Evolutionary conservation across 768 basidiomycete species (phyloP).

Genomic region (Krasilnikovozyma curviuscula): DNA sequence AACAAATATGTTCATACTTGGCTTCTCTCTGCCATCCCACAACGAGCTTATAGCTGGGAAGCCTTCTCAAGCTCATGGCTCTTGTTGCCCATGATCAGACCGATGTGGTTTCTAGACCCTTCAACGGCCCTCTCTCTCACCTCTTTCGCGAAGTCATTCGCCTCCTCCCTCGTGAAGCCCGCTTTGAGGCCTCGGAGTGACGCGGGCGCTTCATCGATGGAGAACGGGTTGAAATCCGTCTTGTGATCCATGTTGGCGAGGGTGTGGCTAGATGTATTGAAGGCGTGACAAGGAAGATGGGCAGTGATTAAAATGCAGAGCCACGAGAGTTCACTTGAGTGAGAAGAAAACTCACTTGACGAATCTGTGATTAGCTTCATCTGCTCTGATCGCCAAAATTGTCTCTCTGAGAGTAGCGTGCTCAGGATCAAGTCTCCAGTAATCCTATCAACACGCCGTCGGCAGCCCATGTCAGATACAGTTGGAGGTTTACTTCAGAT

Average conservation of each 20-base stretch:
- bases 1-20: too few relatives aligned
- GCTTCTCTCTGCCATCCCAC: too few relatives aligned
- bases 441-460: background rate
- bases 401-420: slow-evolving; percentile 47
- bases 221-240: slow-evolving; percentile 75
- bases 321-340: background rate
- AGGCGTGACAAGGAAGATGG: background rate
- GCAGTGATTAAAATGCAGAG: background rate
- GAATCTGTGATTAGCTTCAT: slow-evolving; percentile 67
- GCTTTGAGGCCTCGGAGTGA: background rate
- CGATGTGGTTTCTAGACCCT: too few relatives aligned
- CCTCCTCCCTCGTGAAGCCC: slow-evolving; percentile 26
- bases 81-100: too few relatives aligned
- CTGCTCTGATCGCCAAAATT: slow-evolving; percentile 75
- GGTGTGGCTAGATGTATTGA: slow-evolving; percentile 51
- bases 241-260: slow-evolving; percentile 52
- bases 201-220: background rate
- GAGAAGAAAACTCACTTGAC: background rate
- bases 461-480: background rate
- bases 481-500: background rate
- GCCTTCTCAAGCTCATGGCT: too few relatives aligned
- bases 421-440: slow-evolving; percentile 17
- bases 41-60: too few relatives aligned
- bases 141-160: slow-evolving; percentile 23
- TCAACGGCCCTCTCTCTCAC: slow-evolving; percentile 7